These are phyloP conservation scores for Magnolia sinica DNA, from an alignment of 164 flowering plant genomes.

Conservation along the genomic window DNA sequence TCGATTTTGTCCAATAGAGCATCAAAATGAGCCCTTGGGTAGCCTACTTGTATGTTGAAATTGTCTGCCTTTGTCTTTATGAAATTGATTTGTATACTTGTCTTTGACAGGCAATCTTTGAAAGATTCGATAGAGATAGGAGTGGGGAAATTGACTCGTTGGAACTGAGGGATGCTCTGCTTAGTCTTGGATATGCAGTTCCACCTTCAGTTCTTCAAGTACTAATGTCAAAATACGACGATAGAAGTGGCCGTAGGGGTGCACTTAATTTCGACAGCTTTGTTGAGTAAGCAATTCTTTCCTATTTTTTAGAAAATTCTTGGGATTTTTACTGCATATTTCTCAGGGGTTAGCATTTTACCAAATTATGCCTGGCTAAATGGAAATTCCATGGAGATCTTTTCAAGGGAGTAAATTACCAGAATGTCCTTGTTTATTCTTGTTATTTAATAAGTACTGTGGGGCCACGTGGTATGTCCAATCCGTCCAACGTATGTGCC, in stretches of 20 bases:
- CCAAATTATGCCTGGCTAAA: no score
- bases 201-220: slow-evolving; percentile 60
- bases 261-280: slow-evolving; percentile 46
- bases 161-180: slow-evolving; percentile 52
- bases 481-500: no score
- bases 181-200: slow-evolving; percentile 45
- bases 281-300: slow-evolving; percentile 37
- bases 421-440: no score
- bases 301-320: no score
- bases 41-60: neutral
- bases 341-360: no score
- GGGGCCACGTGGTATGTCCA: no score
- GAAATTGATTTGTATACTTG: neutral
- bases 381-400: no score
- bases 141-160: slow-evolving; percentile 67
- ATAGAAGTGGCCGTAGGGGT: slow-evolving; percentile 37
- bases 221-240: slow-evolving; percentile 46
- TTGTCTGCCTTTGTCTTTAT: slow-evolving; percentile 2
- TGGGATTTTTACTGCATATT: no score
- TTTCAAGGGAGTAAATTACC: no score
- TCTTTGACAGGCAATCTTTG: slow-evolving; percentile 53
- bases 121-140: slow-evolving; percentile 71
- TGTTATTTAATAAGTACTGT: no score
- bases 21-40: no score
- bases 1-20: no score